Conservation (phyloP, 371 early-diverging fungal species). For the Zychaea mexicana region DNA sequence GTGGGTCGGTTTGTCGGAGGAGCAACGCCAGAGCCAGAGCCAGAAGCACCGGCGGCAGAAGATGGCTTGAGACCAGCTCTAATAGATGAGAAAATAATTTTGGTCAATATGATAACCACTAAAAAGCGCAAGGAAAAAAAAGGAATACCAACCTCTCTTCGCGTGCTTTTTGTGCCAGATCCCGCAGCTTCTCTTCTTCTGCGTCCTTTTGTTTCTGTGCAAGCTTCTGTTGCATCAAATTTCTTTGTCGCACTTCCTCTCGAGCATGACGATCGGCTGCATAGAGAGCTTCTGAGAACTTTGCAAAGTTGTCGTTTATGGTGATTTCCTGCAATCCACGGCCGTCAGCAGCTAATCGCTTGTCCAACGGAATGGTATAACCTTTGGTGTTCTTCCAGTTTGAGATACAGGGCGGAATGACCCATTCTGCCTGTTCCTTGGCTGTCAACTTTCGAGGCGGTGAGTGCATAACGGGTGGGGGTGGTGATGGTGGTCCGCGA, state of each 20-base stretch:
- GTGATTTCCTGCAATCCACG: constrained; percentile 90
- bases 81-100: not conserved
- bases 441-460: constrained; percentile 95
- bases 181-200: constrained; percentile 88
- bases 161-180: constrained; percentile 90
- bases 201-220: constrained; percentile 93
- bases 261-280: constrained; percentile 95
- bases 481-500: constrained; percentile 88
- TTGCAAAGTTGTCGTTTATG: constrained; percentile 96
- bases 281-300: constrained; percentile 91
- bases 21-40: constrained; percentile 7
- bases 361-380: constrained; percentile 97
- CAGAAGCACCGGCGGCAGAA: constrained; percentile 5
- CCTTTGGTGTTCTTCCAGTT: constrained; percentile 99
- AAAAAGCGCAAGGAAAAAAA: not conserved
- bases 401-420: constrained; percentile 96
- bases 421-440: constrained; percentile 95
- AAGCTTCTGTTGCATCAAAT: constrained; percentile 88
- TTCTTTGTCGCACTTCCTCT: constrained; percentile 90
- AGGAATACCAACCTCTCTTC: constrained; percentile 66
- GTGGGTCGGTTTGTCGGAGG: constrained; percentile 38
- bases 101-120: no score
- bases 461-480: constrained; percentile 96
- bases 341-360: constrained; percentile 96
- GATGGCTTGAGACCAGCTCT: constrained; percentile 46